Conservation (phyloP, 768 basidiomycete species). For the Infundibulicybe gibba region DNA sequence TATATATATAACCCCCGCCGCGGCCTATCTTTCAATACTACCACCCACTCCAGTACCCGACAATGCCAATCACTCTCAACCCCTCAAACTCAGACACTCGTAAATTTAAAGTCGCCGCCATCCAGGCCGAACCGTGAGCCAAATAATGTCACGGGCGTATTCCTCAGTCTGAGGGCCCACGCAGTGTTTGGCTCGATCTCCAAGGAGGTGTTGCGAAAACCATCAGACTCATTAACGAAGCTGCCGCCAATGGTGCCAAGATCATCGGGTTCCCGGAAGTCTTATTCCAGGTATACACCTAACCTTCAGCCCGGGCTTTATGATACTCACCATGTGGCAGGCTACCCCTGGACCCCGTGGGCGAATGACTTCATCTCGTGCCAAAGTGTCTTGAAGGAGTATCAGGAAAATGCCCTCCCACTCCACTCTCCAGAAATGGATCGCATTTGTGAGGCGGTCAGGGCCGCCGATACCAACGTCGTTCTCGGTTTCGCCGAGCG, state of each 20-base stretch:
- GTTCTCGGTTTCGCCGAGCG: conserved; percentile 25
- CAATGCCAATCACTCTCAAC: conserved; percentile 16
- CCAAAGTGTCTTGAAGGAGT: conserved; percentile 19
- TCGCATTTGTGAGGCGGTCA: conserved; percentile 23
- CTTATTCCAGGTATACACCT: conserved; percentile 19
- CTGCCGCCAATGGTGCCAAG: conserved; percentile 21
- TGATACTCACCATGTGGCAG: conserved; percentile 4
- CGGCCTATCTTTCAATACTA: not conserved
- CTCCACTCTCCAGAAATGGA: conserved; percentile 28
- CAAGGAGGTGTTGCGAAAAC: conserved; percentile 25
- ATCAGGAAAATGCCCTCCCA: conserved; percentile 22
- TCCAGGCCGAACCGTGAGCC: conserved; percentile 22
- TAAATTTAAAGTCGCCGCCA: conserved; percentile 22
- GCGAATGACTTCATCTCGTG: conserved; percentile 22
- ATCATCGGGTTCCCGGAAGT: conserved; percentile 27
- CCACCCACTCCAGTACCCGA: not conserved
- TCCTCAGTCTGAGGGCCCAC: not conserved
- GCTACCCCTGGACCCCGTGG: conserved; percentile 28
- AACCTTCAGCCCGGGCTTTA: not conserved
- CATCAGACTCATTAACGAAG: conserved; percentile 20
- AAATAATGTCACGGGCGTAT: not conserved
- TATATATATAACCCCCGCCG: no score
- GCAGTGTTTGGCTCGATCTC: conserved; percentile 8
- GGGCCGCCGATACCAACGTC: no score
- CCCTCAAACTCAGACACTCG: conserved; percentile 18